These are phyloP conservation scores for Ceratocystis cubensis DNA, from an alignment of 2,329 filamentous ascomycete species.

Conservation along the genomic window DNA sequence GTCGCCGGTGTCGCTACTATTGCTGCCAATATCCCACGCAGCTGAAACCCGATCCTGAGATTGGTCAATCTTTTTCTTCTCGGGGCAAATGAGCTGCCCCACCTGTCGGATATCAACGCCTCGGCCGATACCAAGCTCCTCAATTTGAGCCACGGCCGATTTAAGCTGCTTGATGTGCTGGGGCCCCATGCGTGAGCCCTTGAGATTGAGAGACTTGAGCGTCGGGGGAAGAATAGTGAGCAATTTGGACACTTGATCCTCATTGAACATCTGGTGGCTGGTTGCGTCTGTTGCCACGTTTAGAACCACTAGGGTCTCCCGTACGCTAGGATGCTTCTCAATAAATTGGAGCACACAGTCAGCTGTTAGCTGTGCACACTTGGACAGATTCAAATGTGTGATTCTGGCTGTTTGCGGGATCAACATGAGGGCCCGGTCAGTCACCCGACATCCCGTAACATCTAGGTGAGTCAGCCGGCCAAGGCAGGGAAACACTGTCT, in stretches of 20 bases:
- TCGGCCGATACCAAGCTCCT: conserved; percentile 63
- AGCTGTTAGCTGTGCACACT: conserved; percentile 58
- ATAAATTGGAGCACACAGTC: conserved; percentile 58
- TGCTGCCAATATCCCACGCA: not conserved
- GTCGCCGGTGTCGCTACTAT: conserved; percentile 32
- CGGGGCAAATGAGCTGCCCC: conserved; percentile 48
- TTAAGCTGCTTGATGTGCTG: conserved; percentile 51
- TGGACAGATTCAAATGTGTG: conserved; percentile 66
- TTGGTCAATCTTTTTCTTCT: conserved; percentile 54
- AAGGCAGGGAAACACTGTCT: conserved; percentile 58
- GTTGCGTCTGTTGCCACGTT: conserved; percentile 62
- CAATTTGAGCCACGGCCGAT: conserved; percentile 26
- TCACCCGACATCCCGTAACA: conserved; percentile 65
- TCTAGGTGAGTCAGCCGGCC: conserved; percentile 62
- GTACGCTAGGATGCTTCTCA: conserved; percentile 55
- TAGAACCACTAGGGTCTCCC: conserved; percentile 52
- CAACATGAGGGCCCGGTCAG: conserved; percentile 53
- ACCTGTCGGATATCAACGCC: conserved; percentile 54
- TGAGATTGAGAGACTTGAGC: conserved; percentile 61
- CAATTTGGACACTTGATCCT: conserved; percentile 50
- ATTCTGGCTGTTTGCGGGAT: conserved; percentile 60
- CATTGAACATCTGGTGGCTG: conserved; percentile 57
- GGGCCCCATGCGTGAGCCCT: conserved; percentile 56
- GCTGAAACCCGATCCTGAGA: conserved; percentile 55
- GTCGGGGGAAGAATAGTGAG: conserved; percentile 53